Percentiles rank a stretch among this genome's conserved stretches.
phyloP scores from a whole-genome alignment of 2,329 filamentous ascomycete species.

The Cryphonectria carpinicola region DNA sequence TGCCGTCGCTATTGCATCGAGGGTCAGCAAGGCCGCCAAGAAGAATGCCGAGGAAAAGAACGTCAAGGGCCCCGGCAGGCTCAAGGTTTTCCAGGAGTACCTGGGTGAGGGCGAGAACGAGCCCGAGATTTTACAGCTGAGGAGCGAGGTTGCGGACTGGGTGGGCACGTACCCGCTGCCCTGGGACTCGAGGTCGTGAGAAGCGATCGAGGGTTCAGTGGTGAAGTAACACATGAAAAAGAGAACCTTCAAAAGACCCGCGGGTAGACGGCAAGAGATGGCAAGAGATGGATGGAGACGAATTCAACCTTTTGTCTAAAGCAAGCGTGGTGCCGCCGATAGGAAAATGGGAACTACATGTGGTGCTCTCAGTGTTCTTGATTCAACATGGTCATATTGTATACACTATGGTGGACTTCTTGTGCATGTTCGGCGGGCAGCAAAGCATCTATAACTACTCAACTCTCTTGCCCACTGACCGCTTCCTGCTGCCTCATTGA shows the following conservation, averaged over 20 bases:
- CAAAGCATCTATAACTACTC: not conserved
- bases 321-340: not conserved
- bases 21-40: conserved; percentile 73
- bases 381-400: conserved; percentile 6
- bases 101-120: conserved; percentile 70
- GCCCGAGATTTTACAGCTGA: conserved; percentile 72
- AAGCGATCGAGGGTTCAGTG: conserved; percentile 3
- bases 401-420: not conserved
- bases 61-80: conserved; percentile 66
- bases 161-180: conserved; percentile 74
- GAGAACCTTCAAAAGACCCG: not conserved
- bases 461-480: not conserved
- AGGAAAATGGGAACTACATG: not conserved
- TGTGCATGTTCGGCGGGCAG: not conserved
- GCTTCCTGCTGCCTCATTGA: not conserved
- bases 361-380: not conserved
- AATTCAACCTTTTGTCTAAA: not conserved
- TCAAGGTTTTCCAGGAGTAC: conserved; percentile 70
- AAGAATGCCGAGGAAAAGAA: conserved; percentile 69
- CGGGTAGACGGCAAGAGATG: not conserved
- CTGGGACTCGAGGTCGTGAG: conserved; percentile 55
- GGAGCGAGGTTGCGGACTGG: conserved; percentile 78
- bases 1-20: conserved; percentile 76
- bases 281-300: not conserved
- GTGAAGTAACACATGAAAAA: not conserved